A percentile compares a stretch with the other conserved stretches of the same genome.
Conservation (phyloP, 352 stramenopile species). For the Globisporangium nagaii region DNA sequence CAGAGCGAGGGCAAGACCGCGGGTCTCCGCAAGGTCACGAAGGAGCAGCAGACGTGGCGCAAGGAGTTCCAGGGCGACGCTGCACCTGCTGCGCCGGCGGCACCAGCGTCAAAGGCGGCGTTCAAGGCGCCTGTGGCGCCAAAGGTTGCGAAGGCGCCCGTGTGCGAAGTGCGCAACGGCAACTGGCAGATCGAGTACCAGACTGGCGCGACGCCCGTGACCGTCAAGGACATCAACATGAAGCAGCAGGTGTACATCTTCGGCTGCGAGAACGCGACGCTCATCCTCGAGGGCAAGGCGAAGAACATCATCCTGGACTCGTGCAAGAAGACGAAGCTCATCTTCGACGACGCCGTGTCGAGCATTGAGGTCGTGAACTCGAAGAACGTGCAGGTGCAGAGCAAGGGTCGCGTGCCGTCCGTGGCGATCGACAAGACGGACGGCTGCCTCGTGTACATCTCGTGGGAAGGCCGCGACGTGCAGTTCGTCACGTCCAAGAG, state of each 20-base stretch:
- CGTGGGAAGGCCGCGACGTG: constrained; percentile 84
- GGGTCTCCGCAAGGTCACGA: constrained; percentile 94
- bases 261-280: constrained; percentile 90
- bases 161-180: constrained; percentile 88
- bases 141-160: constrained; percentile 40
- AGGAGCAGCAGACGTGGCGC: constrained; percentile 97
- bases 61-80: constrained; percentile 88
- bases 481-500: constrained; percentile 96
- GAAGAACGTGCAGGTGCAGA: constrained; percentile 95
- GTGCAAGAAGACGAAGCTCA: constrained; percentile 94
- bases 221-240: constrained; percentile 87
- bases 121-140: constrained; percentile 26
- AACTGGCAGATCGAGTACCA: constrained; percentile 98
- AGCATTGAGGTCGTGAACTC: constrained; percentile 98
- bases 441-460: constrained; percentile 95
- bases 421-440: constrained; percentile 99
- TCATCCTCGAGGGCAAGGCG: constrained; percentile 96
- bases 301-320: constrained; percentile 96
- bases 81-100: constrained; percentile 12
- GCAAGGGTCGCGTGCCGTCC: constrained; percentile 89
- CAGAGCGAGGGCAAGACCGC: constrained; percentile 90
- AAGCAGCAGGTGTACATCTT: constrained; percentile 97
- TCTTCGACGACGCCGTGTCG: constrained; percentile 96
- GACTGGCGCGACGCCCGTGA: constrained; percentile 77
- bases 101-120: constrained; percentile 15